Evolutionary conservation across 768 basidiomycete genomes (phyloP), one percentile per base, ranked within the genome.

Genomic region (Candolleomyces eurysporus): DNA sequence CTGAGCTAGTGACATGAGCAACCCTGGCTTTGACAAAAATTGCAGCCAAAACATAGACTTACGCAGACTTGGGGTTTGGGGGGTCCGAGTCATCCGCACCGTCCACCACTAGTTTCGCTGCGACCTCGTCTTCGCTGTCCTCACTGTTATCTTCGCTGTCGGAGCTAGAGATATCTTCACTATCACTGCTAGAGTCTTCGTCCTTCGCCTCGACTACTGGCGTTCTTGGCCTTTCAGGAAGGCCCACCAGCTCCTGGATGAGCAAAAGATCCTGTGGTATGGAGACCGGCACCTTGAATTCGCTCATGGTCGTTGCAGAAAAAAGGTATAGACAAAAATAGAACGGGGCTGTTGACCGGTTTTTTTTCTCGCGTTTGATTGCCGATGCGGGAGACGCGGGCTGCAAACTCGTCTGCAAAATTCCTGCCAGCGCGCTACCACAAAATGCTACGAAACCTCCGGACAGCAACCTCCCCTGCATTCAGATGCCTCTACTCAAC

Each of bases 51-150:
- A 56, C 61, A 46, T 52, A 61, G 22, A 64, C 60, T 55, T 57
- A 68, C 62, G 54, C 36, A 58, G 71, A 54, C 50, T 73, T 68
- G 42, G 21, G 57, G 30, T 54, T 61, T 16, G 31, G n/a, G 19
- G 54, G 54, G 26, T 19, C 54, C 65, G 70, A 66, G 48, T 61
- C 62, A 10, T 72, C 69, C 17, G 79, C 80, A 19, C 79, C 78
- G 19, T 81, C 82, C 13, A 22, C 75, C 74, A 6, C 74, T 65
- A 17, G 69, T 63, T 22, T 68, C 70, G 19, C 63, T 56, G 22
- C 88, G 49, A 91, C 85, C 69, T 91, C 91, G 43, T 85, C 84
- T 68, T 90, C 89, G 62, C 90, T 91, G 59, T 87, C 87, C 58
- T 86, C 49, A 36, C 26, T 26, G 26, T 83, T 84, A 61, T 68